Base-by-base conservation (phyloP, 23 red algal species). In the Gracilaria gracilis region DNA sequence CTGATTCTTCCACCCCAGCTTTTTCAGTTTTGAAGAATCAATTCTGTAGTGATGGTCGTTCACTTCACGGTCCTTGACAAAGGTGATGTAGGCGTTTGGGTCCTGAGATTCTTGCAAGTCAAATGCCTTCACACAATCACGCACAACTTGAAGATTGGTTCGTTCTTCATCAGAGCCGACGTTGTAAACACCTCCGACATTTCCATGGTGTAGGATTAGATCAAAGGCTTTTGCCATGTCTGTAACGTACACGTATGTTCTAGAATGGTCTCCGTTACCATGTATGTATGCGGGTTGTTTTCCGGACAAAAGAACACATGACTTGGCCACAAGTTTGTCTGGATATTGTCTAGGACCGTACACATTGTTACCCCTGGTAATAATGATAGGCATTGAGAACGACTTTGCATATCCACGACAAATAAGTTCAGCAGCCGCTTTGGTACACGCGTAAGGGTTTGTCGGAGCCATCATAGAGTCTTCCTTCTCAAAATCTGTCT, bases 271-370 rank as follows among this genome's bases (percentile, higher is more conserved):
- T 38, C 97, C 97, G 79, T 95, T 81, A 13, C 97, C 97, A 82
- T 99, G 97, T 35, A 99, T 89, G 79, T 91, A 99, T 7, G 93
- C 93, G 32, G 55, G 80, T 15, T 61, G 27, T 1, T 88, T 83
- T 36, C 35, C 34, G 32, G 87, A 42, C 12, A 99, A 77, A 36
- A 96, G 85, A 81, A 83, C 89, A 27, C 93, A 83, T 28, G 90
- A 93, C 79, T 99, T 99, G 17, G 97, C 89, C 24, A 99, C 93
- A 19, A 99, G 80, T 85, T 99, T 99, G 79, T 99, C 97, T n/a
- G 97, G 97, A 80, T 89, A 99, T 79, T 99, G 97, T 46, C 81
- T 72, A 57, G 97, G 97, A 37, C 97, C 97, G 72, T 99, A 99
- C 7, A 96, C 97, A 50, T 99, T 99, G 78, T 99, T 99, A 8